Conservation (phyloP, 306 rosid species). For the Cicer cuneatum region DNA sequence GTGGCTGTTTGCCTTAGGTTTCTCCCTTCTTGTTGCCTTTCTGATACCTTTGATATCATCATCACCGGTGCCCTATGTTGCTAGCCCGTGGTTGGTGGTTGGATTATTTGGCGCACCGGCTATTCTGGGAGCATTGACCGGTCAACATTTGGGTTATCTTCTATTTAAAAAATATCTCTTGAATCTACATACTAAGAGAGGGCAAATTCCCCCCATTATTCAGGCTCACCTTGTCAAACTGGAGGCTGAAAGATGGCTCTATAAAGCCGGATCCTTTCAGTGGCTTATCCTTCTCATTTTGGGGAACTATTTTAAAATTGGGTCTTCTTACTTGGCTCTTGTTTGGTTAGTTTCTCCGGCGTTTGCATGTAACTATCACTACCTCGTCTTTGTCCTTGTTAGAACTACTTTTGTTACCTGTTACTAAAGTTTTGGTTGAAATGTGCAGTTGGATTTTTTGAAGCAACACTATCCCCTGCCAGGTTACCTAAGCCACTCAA, state of each 20-base stretch:
- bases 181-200: constrained; percentile 60
- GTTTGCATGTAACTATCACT: constrained; percentile 76
- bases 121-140: constrained; percentile 83
- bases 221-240: constrained; percentile 65
- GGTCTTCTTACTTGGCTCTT: constrained; percentile 91
- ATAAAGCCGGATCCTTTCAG: constrained; percentile 89
- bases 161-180: constrained; percentile 66
- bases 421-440: constrained; percentile 47
- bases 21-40: constrained; percentile 67
- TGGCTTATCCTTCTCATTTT: constrained; percentile 86
- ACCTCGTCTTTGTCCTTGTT: constrained; percentile 44
- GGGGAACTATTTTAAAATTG: constrained; percentile 81
- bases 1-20: constrained; percentile 75
- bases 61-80: constrained; percentile 81
- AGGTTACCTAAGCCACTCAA: constrained; percentile 91
- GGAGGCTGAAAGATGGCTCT: constrained; percentile 99
- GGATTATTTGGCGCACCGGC: constrained; percentile 94
- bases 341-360: constrained; percentile 94
- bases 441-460: constrained; percentile 85
- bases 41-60: constrained; percentile 68
- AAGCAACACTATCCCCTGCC: constrained; percentile 84
- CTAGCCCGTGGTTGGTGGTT: constrained; percentile 86
- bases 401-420: constrained; percentile 34
- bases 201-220: constrained; percentile 54
- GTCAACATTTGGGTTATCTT: constrained; percentile 88